Evolutionary conservation across 2,329 filamentous ascomycete genomes (phyloP).

Genomic region (Ophiostoma quercus): DNA sequence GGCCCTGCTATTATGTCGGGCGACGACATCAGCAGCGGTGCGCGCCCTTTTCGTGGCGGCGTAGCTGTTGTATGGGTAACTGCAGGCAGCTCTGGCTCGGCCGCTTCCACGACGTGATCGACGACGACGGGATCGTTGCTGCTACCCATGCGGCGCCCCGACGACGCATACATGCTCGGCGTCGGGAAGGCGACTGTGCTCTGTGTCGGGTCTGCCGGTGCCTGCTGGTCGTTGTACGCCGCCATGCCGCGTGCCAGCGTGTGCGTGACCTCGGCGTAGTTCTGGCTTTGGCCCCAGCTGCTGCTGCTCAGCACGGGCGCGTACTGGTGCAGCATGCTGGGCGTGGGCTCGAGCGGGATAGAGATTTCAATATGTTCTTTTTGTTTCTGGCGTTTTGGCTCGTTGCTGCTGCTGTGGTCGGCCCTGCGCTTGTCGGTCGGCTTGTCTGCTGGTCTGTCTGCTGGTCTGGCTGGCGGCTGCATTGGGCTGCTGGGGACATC

Average conservation of each 20-base stretch:
- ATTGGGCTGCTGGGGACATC: conserved; percentile 43
- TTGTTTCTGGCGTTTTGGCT: conserved; percentile 13
- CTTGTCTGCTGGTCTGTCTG: not conserved
- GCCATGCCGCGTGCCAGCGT: conserved; percentile 17
- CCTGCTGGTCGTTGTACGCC: conserved; percentile 26
- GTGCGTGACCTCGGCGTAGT: not conserved
- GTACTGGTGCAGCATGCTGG: conserved; percentile 39
- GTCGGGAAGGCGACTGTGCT: conserved; percentile 35
- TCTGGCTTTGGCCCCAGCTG: conserved; percentile 15
- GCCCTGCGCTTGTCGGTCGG: not conserved
- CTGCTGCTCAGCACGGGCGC: conserved; percentile 28
- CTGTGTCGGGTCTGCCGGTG: conserved; percentile 33
- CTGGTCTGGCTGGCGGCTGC: conserved; percentile 10
- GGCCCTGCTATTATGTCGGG: not conserved
- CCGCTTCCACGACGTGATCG: not conserved
- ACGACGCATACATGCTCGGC: conserved; percentile 33
- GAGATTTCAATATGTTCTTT: conserved; percentile 27
- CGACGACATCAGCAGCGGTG: not conserved
- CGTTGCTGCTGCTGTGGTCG: not conserved
- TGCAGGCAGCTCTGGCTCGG: not conserved
- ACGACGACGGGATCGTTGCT: not conserved
- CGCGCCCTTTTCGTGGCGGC: not conserved
- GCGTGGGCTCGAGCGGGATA: conserved; percentile 35
- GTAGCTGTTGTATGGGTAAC: not conserved
- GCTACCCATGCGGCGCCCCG: conserved; percentile 21